Conservation (phyloP, 345 rosid species). For the Pugionium cornutum region DNA sequence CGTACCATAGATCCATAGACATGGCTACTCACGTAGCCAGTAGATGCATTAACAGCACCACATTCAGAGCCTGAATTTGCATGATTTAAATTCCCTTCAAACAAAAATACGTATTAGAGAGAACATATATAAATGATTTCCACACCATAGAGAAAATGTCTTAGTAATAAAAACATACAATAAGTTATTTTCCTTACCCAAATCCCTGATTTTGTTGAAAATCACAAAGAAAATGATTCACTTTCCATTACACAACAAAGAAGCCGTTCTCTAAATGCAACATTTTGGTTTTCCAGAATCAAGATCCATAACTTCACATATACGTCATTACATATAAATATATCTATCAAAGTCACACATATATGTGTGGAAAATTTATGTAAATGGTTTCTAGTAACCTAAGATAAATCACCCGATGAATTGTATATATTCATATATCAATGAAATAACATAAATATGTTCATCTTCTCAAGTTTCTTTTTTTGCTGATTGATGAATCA, state of each 20-base stretch:
- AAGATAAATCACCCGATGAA: too few species aligned
- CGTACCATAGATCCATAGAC: conserved; percentile 59
- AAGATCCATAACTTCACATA: too few species aligned
- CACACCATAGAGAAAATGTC: too few species aligned
- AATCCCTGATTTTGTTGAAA: conserved; percentile 14
- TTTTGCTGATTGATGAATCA: too few species aligned
- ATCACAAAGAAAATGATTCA: not conserved
- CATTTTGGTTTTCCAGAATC: conserved; percentile 6
- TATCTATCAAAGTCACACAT: too few species aligned
- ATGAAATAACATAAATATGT: too few species aligned
- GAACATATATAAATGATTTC: not conserved
- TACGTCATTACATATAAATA: not conserved
- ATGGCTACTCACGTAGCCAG: conserved; percentile 64
- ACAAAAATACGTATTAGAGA: conserved; percentile 11
- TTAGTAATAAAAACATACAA: not conserved
- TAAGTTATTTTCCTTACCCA: conserved; percentile 13
- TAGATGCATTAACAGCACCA: conserved; percentile 43
- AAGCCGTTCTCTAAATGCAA: conserved; percentile 31
- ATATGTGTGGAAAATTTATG: conserved; percentile 3
- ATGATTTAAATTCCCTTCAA: conserved; percentile 56
- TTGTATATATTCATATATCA: too few species aligned
- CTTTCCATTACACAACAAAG: conserved; percentile 32
- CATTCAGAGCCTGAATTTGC: conserved; percentile 53
- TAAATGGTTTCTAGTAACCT: not conserved
- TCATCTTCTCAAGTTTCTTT: too few species aligned